Evolutionary conservation across 2,329 filamentous ascomycete genomes (phyloP), one percentile per base, ranked within the genome.

Genomic region (Diaporthe sp.): DNA sequence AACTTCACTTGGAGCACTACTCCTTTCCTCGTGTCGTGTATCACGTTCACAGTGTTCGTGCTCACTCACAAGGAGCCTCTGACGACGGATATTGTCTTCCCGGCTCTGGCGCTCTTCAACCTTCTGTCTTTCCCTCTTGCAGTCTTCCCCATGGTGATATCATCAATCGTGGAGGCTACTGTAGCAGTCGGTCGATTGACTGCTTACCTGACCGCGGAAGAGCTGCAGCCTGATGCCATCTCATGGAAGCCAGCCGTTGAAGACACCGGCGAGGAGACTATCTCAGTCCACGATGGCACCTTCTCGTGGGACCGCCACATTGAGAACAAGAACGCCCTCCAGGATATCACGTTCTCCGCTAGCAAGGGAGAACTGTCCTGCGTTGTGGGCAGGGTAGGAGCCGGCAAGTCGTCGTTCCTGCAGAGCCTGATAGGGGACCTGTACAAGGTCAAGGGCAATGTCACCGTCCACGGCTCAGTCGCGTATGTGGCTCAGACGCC

Each of bases 1-100:
- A 99, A 98, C 82, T 99, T 99, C 81, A 98, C 96, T 17, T 99
- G 97, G 97, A 97, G 94, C 72, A 98, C 95, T 0, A 98, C 97
- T 2, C 97, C 97, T 3, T 99, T 99, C 87, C 90, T 99, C 68
- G 97, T 99, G 4, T 98, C 97, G 1, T 99, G 97, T 87, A 95
- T 94, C 13, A 99, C 97, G 0, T 99, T 99, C 82, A 93, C 95
- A 13, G 94, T 98, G 42, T 99, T 98, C 80, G 97, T 98, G 47
- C 88, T 98, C 79, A 97, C 95, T 0, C 92, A 92, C 76, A 89
- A 97, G 80, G 88, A 88, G 75, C 95, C 97, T 4, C 86, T 99
- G 81, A 97, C 95, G 2, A 98, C 95, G 0, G 95, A 98, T 0
- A 97, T 99, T 79, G 95, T 99, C 28, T 99, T 99, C 85, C 97